Evolutionary conservation across 1,284 basidiomycete species (phyloP), one percentile per base, ranked within the genome.

Genomic region (Cryptococcus jaspeensis): DNA sequence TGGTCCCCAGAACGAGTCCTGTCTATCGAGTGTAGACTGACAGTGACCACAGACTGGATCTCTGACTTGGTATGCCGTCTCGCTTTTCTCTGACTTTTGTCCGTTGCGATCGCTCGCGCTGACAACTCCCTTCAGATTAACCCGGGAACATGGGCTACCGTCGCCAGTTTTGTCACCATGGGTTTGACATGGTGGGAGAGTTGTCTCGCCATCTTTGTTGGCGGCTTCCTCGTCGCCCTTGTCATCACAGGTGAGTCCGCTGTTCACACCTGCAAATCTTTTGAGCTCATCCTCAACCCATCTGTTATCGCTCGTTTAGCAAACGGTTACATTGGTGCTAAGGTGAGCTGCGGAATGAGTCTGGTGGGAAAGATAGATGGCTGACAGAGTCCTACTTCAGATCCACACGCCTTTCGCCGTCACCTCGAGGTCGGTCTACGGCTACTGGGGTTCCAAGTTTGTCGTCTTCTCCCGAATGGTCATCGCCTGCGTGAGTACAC

Each of bases 401-500:
- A 43, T 68, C 1, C 85, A 85, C 60, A 78, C 85, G 22, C 81
- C 84, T 1, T 91, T 90, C 69, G 85, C 88, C 0, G 83, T 90
- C 40, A 80, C 89, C 8, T 86, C 86, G 60, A 81, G 89, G 4
- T 86, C 87, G 0, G 87, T 86, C 0, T 90, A 87, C 69, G 89
- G 89, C 0, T 89, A 89, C 77, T 89, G 86, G 67, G 71, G 71
- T 18, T 64, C 62, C 58, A 73, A 73, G 45, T 73, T 73, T 55
- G 66, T 67, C 81, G 82, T 90, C 40, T 66, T 71, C 42, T 87
- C 86, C 53, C 83, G 88, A 15, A 82, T 85, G 50, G 78, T 88
- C 39, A 81, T 89, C n/a, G 81, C 87, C 15, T 84, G 87, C 45
- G 82, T 89, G 28, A 32, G 28, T 32, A 32, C 28, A n/a, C n/a